Conservation (phyloP, 73 alveolate genomes). For the Tetrahymena borealis region DNA sequence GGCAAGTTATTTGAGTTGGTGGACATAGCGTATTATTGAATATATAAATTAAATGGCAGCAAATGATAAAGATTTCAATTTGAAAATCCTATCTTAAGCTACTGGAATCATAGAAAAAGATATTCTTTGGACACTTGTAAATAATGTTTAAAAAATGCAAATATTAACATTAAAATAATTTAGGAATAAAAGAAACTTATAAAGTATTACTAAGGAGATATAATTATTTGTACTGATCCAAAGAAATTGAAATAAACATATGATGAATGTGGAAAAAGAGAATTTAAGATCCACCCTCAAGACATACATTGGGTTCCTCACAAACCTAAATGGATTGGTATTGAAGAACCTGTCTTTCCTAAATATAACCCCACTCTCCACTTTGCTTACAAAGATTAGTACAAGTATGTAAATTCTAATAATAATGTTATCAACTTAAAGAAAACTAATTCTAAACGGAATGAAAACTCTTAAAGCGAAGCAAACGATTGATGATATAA, state of each 20-base stretch:
- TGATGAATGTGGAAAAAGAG: slow-evolving; percentile 1
- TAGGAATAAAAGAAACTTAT: background rate
- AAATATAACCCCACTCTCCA: background rate
- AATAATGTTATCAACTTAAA: background rate
- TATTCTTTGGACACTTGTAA: background rate
- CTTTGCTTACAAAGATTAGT: background rate
- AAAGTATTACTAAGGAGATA: background rate
- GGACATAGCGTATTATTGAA: background rate
- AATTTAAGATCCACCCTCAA: background rate
- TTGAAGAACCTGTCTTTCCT: background rate
- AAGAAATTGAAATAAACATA: background rate
- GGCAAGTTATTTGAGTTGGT: background rate
- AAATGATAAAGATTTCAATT: background rate
- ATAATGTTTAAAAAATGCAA: background rate
- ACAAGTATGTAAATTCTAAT: background rate
- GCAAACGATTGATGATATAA: background rate
- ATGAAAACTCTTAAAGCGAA: background rate
- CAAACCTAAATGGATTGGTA: background rate
- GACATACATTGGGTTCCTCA: background rate
- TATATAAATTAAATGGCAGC: background rate
- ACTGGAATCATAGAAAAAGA: background rate
- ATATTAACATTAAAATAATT: background rate
- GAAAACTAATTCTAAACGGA: background rate
- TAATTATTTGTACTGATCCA: background rate
- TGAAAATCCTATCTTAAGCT: background rate